phyloP scores from a whole-genome alignment of 345 rosid species.

The Salix dunnii region DNA sequence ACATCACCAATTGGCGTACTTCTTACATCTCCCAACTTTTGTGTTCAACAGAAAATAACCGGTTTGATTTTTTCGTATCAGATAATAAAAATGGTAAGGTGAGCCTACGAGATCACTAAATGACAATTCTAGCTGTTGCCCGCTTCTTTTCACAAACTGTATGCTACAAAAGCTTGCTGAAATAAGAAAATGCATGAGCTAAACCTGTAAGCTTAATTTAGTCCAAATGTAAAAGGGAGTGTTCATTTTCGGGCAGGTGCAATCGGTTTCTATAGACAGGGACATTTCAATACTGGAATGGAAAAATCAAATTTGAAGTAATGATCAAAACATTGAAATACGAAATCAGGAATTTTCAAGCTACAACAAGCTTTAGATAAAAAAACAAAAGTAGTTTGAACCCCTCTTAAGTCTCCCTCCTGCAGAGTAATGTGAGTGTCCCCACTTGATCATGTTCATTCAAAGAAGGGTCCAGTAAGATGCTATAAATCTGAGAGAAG shows the following conservation, averaged over 20 bases:
- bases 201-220: not conserved
- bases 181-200: not conserved
- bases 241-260: conserved; percentile 7
- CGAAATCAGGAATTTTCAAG: not conserved
- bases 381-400: not conserved
- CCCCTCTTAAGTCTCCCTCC: not conserved
- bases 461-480: conserved; percentile 23
- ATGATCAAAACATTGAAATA: not conserved
- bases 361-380: not conserved
- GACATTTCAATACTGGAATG: conserved; percentile 12
- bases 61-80: conserved; percentile 12
- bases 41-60: conserved; percentile 23
- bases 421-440: not conserved
- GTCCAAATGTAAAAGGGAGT: not conserved
- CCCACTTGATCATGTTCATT: conserved; percentile 19
- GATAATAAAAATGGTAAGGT: conserved; percentile 25
- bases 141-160: not conserved
- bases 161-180: not conserved
- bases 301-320: not conserved
- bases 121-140: conserved; percentile 13
- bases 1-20: conserved; percentile 10
- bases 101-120: conserved; percentile 18
- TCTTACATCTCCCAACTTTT: not conserved
- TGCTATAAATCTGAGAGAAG: not conserved
- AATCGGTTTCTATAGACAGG: not conserved